These are phyloP conservation scores for Penicillium expansum DNA, from an alignment of 2,329 filamentous ascomycete genomes.

Conservation along the genomic window DNA sequence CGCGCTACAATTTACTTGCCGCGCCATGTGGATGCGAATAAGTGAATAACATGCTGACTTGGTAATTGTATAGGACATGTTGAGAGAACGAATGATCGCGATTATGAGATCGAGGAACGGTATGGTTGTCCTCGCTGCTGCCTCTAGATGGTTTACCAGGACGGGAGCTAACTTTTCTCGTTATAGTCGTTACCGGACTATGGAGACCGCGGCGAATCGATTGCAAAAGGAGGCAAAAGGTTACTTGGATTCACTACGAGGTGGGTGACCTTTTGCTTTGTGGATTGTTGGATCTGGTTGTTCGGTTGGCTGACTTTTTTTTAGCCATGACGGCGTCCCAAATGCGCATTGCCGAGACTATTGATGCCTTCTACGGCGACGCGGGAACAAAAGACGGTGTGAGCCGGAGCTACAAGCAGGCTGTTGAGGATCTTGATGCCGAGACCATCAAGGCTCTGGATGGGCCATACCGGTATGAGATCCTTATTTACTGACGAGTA, in stretches of 20 bases:
- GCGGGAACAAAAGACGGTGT: conserved; percentile 92
- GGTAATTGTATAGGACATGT: conserved; percentile 67
- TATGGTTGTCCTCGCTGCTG: conserved; percentile 34
- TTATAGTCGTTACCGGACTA: conserved; percentile 86
- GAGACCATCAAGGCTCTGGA: conserved; percentile 98
- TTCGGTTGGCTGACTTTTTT: background rate
- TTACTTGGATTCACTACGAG: conserved; percentile 91
- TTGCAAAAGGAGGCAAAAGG: conserved; percentile 98
- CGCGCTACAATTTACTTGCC: background rate
- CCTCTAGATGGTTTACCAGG: background rate
- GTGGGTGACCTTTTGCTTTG: conserved; percentile 44
- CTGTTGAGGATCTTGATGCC: conserved; percentile 93
- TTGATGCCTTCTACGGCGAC: conserved; percentile 98
- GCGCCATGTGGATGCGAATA: background rate
- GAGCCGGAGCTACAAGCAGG: conserved; percentile 95
- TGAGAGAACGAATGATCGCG: conserved; percentile 96
- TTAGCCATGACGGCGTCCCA: conserved; percentile 97
- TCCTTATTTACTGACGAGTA: background rate
- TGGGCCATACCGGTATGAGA: conserved; percentile 75
- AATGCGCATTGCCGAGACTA: conserved; percentile 98
- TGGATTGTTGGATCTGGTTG: background rate
- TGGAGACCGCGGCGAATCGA: conserved; percentile 89
- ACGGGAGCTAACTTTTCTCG: conserved; percentile 20
- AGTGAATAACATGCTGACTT: background rate
- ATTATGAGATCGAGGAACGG: conserved; percentile 97